phyloP scores from a whole-genome alignment of 192 early-diverging fungal species.

The Spizellomyces punctatus region DNA sequence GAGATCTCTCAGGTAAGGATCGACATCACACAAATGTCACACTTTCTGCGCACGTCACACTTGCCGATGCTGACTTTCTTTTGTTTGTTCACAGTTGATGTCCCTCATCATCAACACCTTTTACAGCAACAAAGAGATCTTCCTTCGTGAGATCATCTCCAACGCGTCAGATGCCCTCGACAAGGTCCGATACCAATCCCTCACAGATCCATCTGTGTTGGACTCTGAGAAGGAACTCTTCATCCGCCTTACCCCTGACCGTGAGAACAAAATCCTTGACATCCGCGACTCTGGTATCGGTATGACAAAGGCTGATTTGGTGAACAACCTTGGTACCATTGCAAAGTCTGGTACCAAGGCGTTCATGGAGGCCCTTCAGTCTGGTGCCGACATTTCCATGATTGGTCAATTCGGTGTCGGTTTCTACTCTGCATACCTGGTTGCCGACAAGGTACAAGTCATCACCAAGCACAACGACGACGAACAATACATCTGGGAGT shows the following conservation, averaged over 20 bases:
- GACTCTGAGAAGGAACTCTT: constrained; percentile 92
- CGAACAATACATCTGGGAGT: constrained; percentile 96
- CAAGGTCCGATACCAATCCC: constrained; percentile 98
- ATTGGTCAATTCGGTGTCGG: constrained; percentile 99
- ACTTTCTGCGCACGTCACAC: neutral
- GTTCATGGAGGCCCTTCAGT: constrained; percentile 97
- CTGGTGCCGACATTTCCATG: constrained; percentile 98
- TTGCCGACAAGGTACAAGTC: constrained; percentile 96
- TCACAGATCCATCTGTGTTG: constrained; percentile 90
- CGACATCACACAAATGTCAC: neutral
- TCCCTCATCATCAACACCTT: constrained; percentile 99
- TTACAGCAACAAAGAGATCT: constrained; percentile 89
- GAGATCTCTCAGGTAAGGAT: constrained; percentile 80
- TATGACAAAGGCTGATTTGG: constrained; percentile 95
- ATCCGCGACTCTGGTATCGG: constrained; percentile 91
- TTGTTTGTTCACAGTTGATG: constrained; percentile 80
- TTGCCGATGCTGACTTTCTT: neutral
- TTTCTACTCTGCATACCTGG: constrained; percentile 99
- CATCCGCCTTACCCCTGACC: constrained; percentile 92
- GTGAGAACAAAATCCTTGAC: constrained; percentile 80
- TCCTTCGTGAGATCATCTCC: constrained; percentile 97
- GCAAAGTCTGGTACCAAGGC: constrained; percentile 99
- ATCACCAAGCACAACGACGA: constrained; percentile 98
- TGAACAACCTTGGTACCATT: constrained; percentile 99
- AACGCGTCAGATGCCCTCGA: constrained; percentile 95